Base-by-base conservation (phyloP, 345 rosid species). In the Populus deltoides region DNA sequence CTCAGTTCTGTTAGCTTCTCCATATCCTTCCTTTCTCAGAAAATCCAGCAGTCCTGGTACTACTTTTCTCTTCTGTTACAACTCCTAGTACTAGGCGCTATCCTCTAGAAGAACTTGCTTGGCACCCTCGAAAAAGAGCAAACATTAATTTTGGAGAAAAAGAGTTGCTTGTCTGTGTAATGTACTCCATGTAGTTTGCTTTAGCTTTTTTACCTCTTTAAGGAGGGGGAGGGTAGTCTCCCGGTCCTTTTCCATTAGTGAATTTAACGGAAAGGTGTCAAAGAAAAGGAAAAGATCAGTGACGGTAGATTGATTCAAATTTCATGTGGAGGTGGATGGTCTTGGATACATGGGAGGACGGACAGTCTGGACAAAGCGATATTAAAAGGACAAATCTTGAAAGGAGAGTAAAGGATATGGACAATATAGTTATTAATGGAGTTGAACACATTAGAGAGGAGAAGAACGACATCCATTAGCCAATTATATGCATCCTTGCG, bases 1-100 rank as follows among this genome's bases (percentile, higher is more conserved):
- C 82, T 73, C 70, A 89, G 73, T 24, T 79, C 71, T 51, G 8
- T 38, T 35, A 88, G 18, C 69, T 66, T 82, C 71, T 74, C 84
- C 84, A 81, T 85, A 47, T 17, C 12, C 11, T 22, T 25, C 62
- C 17, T 31, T 12, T 45, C 57, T 59, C 51, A 38, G 25, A 68
- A 68, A 43, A 5, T 10, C n/a, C 11, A 39, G 51, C 71, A 36
- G 51, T 3, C 49, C 12, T 39, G 45, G 13, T 59, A 11, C 29
- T 59, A 1, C 25, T 24, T 10, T n/a, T 24, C 65, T 24, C 1
- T 9, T 8, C 5, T 11, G 65, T 24, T 59, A 9, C 11, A n/a
- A 59, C 29, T 10, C 65, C 15, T 10, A 59, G 15, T 4, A n/a
- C 15, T 9, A 1, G 36, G 36, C 36, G 5, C 63, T 8, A 8